Base-by-base conservation (phyloP, 352 stramenopile species). In the Phytopythium ostracodes region DNA sequence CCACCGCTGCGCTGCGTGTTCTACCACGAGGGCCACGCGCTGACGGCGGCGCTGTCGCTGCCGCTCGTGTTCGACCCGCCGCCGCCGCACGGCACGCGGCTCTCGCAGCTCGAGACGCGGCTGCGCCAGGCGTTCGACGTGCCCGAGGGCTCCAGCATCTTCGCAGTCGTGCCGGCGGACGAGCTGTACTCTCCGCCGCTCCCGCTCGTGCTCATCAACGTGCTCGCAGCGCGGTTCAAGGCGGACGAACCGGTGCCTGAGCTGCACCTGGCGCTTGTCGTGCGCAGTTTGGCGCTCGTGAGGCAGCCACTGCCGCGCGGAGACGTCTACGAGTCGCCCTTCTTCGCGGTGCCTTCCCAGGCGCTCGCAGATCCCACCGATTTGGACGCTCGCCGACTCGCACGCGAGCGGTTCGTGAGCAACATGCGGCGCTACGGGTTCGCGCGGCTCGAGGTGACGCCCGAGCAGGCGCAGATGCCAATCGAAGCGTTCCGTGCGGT, bases 181-280 rank as follows among this genome's bases (percentile, higher is more conserved):
- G 86, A 95, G 62, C 70, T 89, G 47, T 95, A 93, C 60, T 88
- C 77, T 24, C 86, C 86, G 27, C 76, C 82, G 59, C 88, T 84
- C 56, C 86, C 86, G 57, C 73, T 95, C 53, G 77, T 87, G 50
- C 88, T 95, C 72, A 73, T 95, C 77, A 95, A 95, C 62, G 81
- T 80, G 12, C 63, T 91, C 17, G 84, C 79, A 0, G 38, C 60
- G 0, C 62, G 64, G 36, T 82, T 84, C 53, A 58, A 70, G 49
- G 50, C 44, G 42, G 52, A 46, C 49, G 67, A 75, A 31, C 66
- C 63, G 14, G 56, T 81, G 56, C 86, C 86, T 0, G 74, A 88
- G 60, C 59, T 93, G 20, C 79, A 87, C 46, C 77, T 89, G 35
- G 79, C 73, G 27, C 67, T 95, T 38, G 72, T 92, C 40, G 84